Base-by-base conservation (phyloP, 1,284 basidiomycete genomes). In the Malassezia nana region DNA sequence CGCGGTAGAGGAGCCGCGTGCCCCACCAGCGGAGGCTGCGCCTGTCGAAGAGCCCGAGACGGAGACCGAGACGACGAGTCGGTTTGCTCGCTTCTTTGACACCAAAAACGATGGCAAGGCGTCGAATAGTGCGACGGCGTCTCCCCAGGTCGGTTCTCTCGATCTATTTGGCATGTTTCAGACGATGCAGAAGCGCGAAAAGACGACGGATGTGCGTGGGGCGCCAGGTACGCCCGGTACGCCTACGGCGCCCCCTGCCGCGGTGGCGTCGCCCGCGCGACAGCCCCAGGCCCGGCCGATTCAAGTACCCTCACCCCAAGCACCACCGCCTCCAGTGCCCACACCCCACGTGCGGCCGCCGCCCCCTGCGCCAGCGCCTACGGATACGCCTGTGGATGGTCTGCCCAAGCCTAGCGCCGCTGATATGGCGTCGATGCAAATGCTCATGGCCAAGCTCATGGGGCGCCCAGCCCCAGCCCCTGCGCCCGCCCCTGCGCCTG, bases 31-130 rank as follows among this genome's bases (percentile, higher is more conserved):
- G 13, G 64, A 65, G 6, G 60, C 65, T 16, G 63, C 58, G n/a
- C 29, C 39, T 18, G 24, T 18, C 8, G 44, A 29, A 9, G 25
- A 20, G 16, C 31, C 20, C 12, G 28, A 46, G 16, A n/a, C 55
- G 12, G 65, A 64, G 5, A 62, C 65, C 16, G 64, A 60, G n/a
- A 60, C 65, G 22, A 64, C 69, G n/a, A 69, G 68, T 48, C 70
- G 70, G 40, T 73, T 73, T 38, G 70, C 70, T 3, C 61, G 66
- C 20, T 73, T 73, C 62, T 73, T 73, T 43, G 65, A 65, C 29
- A 59, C 26, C 61, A 64, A 59, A 48, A 53, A 56, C 20, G 45
- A 51, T 22, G 12, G 24, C 43, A 50, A 44, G 24, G 43, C 30
- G 10, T 20, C 52, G 30, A 46, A 46, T 4, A 29, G 20, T 29